Evolutionary conservation across 2,329 filamentous ascomycete species (phyloP).

Genomic region (Pseudogymnoascus sp.): DNA sequence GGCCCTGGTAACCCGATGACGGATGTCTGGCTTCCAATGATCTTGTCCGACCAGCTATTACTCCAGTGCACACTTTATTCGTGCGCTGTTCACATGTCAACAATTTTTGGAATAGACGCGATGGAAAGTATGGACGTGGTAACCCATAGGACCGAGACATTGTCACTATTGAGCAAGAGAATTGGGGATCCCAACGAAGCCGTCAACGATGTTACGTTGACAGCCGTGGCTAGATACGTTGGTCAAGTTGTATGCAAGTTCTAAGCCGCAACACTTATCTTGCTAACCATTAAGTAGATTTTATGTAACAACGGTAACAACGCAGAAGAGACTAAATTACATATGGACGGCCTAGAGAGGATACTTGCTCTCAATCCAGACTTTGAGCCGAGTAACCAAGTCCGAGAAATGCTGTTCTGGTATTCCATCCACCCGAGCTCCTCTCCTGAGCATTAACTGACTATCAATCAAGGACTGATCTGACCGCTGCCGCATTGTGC

Average conservation of each 20-base stretch:
- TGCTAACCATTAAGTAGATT: background rate
- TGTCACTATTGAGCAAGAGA: background rate
- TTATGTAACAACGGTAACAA: background rate
- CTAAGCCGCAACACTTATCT: background rate
- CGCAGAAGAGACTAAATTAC: conserved; percentile 1
- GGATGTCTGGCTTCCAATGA: conserved; percentile 8
- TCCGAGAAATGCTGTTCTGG: conserved; percentile 9
- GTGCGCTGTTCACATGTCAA: background rate
- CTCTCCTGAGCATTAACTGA: background rate
- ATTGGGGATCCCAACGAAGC: background rate
- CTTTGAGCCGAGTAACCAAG: background rate
- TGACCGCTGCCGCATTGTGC: conserved; percentile 1
- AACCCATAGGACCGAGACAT: background rate
- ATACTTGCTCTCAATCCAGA: background rate
- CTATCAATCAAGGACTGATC: background rate
- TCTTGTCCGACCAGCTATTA: conserved; percentile 3
- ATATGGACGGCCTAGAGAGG: conserved; percentile 4
- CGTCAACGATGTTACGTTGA: conserved; percentile 7
- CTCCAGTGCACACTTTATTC: conserved; percentile 2
- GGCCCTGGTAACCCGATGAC: conserved; percentile 8
- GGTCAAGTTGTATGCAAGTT: conserved; percentile 6
- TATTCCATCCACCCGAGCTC: background rate
- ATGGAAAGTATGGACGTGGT: conserved; percentile 5
- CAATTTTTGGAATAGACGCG: conserved; percentile 7
- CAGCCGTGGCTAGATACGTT: background rate